Evolutionary conservation across 169 alveolate species (phyloP).

Genomic region (Cryptosporidium andersoni): DNA sequence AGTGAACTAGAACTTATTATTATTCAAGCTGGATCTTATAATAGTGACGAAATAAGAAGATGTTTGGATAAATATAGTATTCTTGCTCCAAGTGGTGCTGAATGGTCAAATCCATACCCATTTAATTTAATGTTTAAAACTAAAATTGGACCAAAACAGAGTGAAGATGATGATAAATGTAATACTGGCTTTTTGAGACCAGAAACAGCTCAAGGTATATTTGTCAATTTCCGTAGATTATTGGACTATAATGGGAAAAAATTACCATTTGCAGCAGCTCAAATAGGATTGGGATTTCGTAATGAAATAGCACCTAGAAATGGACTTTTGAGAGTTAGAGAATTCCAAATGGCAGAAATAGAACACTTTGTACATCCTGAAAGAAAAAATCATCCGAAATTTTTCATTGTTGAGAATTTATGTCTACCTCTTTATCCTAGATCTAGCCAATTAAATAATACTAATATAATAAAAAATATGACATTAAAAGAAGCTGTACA

Average conservation of each 20-base stretch:
- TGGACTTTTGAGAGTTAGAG: slow-evolving; percentile 95
- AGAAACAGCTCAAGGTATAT: slow-evolving; percentile 99
- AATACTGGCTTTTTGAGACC: slow-evolving; percentile 93
- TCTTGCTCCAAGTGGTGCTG: slow-evolving; percentile 90
- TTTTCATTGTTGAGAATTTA: slow-evolving; percentile 75
- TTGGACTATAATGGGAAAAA: slow-evolving; percentile 93
- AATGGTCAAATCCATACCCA: slow-evolving; percentile 91
- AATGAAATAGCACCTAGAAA: slow-evolving; percentile 98
- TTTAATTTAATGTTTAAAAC: slow-evolving; percentile 96
- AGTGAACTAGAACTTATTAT: slow-evolving; percentile 79
- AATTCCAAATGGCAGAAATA: slow-evolving; percentile 98
- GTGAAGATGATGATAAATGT: slow-evolving; percentile 3
- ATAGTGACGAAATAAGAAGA: slow-evolving; percentile 85
- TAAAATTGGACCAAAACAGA: slow-evolving; percentile 91
- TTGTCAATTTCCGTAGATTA: slow-evolving; percentile 93
- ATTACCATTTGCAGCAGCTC: slow-evolving; percentile 98
- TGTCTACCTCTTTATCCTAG: slow-evolving; percentile 90
- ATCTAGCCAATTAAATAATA: slow-evolving; percentile 79
- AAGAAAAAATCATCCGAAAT: slow-evolving; percentile 90
- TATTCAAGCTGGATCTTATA: slow-evolving; percentile 83
- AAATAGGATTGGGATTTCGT: slow-evolving; percentile 96
- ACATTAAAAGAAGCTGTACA: slow-evolving; percentile 92
- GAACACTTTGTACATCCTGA: slow-evolving; percentile 97
- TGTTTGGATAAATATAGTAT: slow-evolving; percentile 82
- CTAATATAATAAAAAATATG: slow-evolving; percentile 72